Conservation (phyloP, 495 filamentous ascomycete species). For the Penicillium roqueforti region DNA sequence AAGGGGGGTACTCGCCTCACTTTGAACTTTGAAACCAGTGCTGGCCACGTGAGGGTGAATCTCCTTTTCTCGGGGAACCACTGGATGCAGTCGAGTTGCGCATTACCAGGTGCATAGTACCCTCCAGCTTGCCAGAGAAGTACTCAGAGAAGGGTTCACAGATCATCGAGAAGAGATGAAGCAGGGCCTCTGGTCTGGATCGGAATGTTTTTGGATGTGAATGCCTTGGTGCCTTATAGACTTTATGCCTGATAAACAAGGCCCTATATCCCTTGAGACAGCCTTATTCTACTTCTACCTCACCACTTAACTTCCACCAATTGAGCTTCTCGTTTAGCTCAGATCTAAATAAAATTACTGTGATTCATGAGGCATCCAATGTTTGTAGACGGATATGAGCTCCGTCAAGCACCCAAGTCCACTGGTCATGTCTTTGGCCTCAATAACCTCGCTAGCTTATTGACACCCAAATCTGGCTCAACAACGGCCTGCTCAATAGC, state of each 20-base stretch:
- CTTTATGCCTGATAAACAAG: not conserved
- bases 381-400: not conserved
- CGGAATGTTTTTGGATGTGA: constrained; percentile 1
- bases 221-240: not conserved
- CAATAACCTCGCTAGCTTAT: constrained; percentile 12
- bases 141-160: not conserved
- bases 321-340: not conserved
- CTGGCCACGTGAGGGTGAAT: constrained; percentile 8
- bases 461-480: constrained; percentile 20
- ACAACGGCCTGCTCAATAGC: constrained; percentile 8
- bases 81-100: not conserved
- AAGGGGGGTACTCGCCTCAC: constrained; percentile 1
- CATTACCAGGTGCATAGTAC: not conserved
- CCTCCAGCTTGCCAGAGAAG: not conserved
- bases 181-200: constrained; percentile 2
- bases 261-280: not conserved
- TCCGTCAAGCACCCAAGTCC: not conserved
- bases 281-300: not conserved
- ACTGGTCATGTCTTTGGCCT: not conserved
- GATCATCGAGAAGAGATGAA: constrained; percentile 6
- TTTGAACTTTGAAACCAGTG: constrained; percentile 12
- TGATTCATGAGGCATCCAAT: not conserved
- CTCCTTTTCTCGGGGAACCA: constrained; percentile 5
- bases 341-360: not conserved
- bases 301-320: not conserved